Percentiles rank a stretch among this genome's conserved stretches.
These are phyloP conservation scores for Bocquillonia castaneifolia DNA, from an alignment of 441 rosid genomes.

Conservation along the genomic window DNA sequence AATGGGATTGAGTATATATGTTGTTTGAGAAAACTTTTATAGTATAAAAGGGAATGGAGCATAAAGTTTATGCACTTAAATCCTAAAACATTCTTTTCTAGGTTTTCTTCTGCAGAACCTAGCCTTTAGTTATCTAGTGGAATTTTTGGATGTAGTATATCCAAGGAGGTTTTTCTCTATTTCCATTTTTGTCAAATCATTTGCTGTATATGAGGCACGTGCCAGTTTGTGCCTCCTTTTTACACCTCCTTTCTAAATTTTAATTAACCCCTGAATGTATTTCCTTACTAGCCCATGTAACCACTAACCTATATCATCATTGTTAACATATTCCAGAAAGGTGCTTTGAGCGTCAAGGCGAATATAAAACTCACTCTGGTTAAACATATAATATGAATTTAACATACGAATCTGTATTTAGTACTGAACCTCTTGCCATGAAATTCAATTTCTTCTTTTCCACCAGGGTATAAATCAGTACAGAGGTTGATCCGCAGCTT, in stretches of 20 bases:
- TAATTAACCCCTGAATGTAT: not conserved
- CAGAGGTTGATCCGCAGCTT: slow-evolving; percentile 56
- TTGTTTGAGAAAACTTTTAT: not conserved
- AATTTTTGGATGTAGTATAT: not conserved
- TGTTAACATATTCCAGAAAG: not conserved
- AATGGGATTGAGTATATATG: not conserved
- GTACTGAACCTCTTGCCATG: slow-evolving; percentile 45
- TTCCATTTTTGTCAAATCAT: not conserved
- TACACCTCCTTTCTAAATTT: not conserved
- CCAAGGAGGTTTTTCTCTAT: not conserved
- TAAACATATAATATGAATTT: slow-evolving; percentile 5
- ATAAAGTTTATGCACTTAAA: not conserved
- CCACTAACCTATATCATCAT: not conserved
- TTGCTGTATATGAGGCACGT: not conserved
- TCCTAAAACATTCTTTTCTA: not conserved
- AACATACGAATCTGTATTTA: not conserved
- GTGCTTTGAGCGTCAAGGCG: not conserved
- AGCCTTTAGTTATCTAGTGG: not conserved
- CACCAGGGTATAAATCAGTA: slow-evolving; percentile 33
- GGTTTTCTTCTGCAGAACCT: not conserved
- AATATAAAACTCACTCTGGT: not conserved
- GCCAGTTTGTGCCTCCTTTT: not conserved
- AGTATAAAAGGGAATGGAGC: not conserved
- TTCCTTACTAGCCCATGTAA: too few species aligned
- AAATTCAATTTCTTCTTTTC: slow-evolving; percentile 44